Percentiles rank a stretch among this genome's conserved stretches.
phyloP scores from a whole-genome alignment of 1,284 basidiomycete genomes.

The Ceratobasidium sp. region DNA sequence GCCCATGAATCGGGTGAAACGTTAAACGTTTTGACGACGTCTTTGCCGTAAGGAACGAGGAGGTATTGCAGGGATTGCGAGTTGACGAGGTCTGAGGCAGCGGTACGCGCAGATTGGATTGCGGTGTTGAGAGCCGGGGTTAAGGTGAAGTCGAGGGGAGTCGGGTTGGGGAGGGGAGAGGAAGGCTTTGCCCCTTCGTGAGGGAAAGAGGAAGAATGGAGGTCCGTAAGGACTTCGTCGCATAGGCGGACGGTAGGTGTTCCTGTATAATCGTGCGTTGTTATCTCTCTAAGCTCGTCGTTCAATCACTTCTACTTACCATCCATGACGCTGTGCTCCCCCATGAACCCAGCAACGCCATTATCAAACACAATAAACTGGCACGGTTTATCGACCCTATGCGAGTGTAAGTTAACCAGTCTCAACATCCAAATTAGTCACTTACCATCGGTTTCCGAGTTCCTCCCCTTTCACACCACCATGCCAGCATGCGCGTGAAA shows the following conservation, averaged over 20 bases:
- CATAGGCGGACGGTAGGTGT: slow-evolving; percentile 75
- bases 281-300: neutral
- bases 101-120: slow-evolving; percentile 70
- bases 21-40: slow-evolving; percentile 86
- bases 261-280: slow-evolving; percentile 54
- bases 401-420: neutral
- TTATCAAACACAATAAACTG: slow-evolving; percentile 88
- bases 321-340: slow-evolving; percentile 94
- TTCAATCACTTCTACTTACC: slow-evolving; percentile 54
- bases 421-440: neutral
- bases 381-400: slow-evolving; percentile 81
- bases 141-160: slow-evolving; percentile 75
- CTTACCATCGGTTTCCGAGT: slow-evolving; percentile 72
- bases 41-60: slow-evolving; percentile 85
- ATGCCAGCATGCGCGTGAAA: slow-evolving; percentile 80
- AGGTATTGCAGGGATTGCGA: slow-evolving; percentile 77
- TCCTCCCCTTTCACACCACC: slow-evolving; percentile 64
- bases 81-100: slow-evolving; percentile 72
- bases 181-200: slow-evolving; percentile 60
- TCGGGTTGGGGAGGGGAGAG: slow-evolving; percentile 52
- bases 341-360: slow-evolving; percentile 83
- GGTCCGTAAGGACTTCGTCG: slow-evolving; percentile 76
- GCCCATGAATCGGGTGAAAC: slow-evolving; percentile 93
- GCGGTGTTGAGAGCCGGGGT: slow-evolving; percentile 63
- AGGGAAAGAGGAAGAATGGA: slow-evolving; percentile 69